A percentile compares a stretch with the other conserved stretches of the same genome.
Conservation (phyloP, 2,329 filamentous ascomycete genomes). For the Botrytis fabae region DNA sequence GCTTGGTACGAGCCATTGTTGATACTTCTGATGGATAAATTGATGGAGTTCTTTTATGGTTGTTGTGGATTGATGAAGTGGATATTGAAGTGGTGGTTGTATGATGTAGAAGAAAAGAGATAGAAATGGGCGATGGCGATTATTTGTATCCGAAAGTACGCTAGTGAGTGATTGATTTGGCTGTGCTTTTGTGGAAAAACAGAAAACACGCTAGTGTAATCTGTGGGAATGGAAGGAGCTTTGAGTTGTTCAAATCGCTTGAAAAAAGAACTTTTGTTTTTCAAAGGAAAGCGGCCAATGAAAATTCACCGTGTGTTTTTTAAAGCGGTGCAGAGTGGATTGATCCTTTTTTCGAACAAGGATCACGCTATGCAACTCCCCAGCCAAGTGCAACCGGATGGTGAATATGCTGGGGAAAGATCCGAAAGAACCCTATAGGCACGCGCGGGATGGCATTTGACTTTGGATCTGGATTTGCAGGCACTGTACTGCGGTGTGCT, state of each 20-base stretch:
- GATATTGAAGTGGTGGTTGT: conserved; percentile 31
- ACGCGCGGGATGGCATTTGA: not conserved
- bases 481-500: not conserved
- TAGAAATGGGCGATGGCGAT: conserved; percentile 37
- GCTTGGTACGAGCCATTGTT: conserved; percentile 46
- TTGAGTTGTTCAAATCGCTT: conserved; percentile 13
- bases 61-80: conserved; percentile 29
- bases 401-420: not conserved
- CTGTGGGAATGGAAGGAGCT: conserved; percentile 16
- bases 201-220: conserved; percentile 8
- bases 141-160: conserved; percentile 40
- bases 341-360: not conserved
- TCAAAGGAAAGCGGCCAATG: conserved; percentile 27
- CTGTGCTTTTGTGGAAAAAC: conserved; percentile 22
- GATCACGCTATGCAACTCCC: conserved; percentile 7
- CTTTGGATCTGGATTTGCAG: not conserved
- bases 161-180: conserved; percentile 34
- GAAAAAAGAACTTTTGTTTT: conserved; percentile 20
- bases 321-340: not conserved
- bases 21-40: conserved; percentile 26
- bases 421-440: not conserved
- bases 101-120: conserved; percentile 37
- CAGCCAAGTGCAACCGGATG: not conserved
- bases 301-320: conserved; percentile 17
- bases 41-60: conserved; percentile 23